Evolutionary conservation across 805 yeast genomes (phyloP), one percentile per base, ranked within the genome.

Genomic region (Hyphopichia homilentoma): DNA sequence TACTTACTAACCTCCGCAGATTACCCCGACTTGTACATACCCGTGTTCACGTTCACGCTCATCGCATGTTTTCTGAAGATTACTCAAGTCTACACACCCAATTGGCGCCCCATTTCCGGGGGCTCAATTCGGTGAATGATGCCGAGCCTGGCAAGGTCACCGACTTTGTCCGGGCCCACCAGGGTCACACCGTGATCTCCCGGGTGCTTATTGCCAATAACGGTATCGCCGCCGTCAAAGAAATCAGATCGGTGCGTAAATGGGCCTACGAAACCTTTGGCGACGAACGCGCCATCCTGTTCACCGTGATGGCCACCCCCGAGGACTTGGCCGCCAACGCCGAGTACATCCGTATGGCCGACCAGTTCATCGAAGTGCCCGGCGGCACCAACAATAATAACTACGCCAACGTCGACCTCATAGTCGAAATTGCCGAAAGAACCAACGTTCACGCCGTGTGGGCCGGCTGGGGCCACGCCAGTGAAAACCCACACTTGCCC

Each of bases 401-500:
- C 65, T 89, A 89, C 58, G 99, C 99, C 49, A 93, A 93, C 55
- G 99, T 93, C 41, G 98, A 93, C 47, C 72, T 93, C 41, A 93
- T 93, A 59, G 97, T 93, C 29, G 99, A 93, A 52, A 70, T 93
- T 30, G 99, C 99, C 22, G 98, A 93, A 68, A 83, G 97, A 68
- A 83, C 95, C 27, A 78, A 86, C 45, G 97, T 85, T 35, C 95
- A 93, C 59, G 99, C 98, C 16, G 99, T 93, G 37, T 93, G 99
- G 99, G 99, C 99, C 21, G 99, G 99, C 52, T 93, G 99, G 99
- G 99, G 99, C 52, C 98, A 94, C 59, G 99, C 99, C 18, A 86
- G 96, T n/a, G 99, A 93, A 69, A 90, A 94, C 66, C 99, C 99
- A 17, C 60, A 69, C 29, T 76, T 93, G 45, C 99, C 99, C 18